Base-by-base conservation (phyloP, 495 filamentous ascomycete species). In the Tetracladium marchalianum region DNA sequence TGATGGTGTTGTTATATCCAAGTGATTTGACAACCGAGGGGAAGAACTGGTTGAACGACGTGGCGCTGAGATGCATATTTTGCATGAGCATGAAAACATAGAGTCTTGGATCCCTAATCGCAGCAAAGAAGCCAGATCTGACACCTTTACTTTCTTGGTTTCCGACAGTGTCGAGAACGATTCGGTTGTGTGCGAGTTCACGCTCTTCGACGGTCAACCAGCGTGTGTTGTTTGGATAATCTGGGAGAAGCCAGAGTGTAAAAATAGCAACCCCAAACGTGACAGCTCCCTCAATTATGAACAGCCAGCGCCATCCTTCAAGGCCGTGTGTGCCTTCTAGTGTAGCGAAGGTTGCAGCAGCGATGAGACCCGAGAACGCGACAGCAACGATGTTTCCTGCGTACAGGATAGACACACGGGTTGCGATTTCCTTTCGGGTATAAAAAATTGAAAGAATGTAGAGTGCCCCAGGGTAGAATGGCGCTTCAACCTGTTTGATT, bases 1-100 rank as follows among this genome's bases (percentile, higher is more conserved):
- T 76, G 11, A 72, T 55, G 31, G 70, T 76, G 18, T 48, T 61
- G 39, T 62, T 65, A 50, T 70, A 76, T 3, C 73, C 74, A 0
- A 80, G 62, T 0, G 68, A 74, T 42, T 66, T 57, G 9, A 76
- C 66, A 39, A 77, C 71, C 17, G 66, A 76, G 0, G 75, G 75
- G 65, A 77, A 77, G 61, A 78, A 70, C 47, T 71, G 67, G 33
- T 67, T 66, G 45, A 71, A 73, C 0, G 63, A 63, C 34, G 68
- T 66, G 0, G 56, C 61, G 10, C 66, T 57, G 11, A 71, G 40
- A 38, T 64, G 66, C 33, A 62, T 53, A 47, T 72, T 57, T 45
- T 71, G 68, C 32, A 72, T 55, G 17, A 72, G 50, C n/a, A 64
- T 65, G 36, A 73, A 69, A 1, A 73, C 38, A 45, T 67, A 73